Base-by-base conservation (phyloP, 2,329 filamentous ascomycete species). In the Neonectria coccinea region DNA sequence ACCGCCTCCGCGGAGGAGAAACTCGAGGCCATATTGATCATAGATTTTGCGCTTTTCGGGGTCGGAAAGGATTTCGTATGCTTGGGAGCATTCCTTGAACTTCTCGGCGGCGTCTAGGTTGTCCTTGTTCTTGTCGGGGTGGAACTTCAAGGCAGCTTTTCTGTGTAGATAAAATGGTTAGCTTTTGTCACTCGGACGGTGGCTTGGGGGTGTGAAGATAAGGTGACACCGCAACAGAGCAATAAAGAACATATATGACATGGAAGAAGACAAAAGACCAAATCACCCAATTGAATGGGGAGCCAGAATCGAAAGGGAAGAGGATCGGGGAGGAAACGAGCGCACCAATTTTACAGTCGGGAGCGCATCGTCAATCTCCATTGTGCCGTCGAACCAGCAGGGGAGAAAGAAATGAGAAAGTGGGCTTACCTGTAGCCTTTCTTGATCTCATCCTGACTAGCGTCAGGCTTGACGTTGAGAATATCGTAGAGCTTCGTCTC, bases 111-210 rank as follows among this genome's bases (percentile, higher is more conserved):
- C 93, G 56, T 89, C 83, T 31, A 94, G 89, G 73, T 95, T 94
- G 81, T 97, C 91, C 80, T 94, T 94, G 86, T 98, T 99, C 86
- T 98, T 99, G 85, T 99, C 96, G 7, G 96, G 96, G 77, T 99
- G 96, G 82, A 89, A 94, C 82, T 94, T 97, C 78, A 98, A 82
- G 59, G 95, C 95, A 60, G 90, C 87, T 85, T 97, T 97, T 68
- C 92, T 93, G 78, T 63, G 56, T 44, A 65, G 31, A 36, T 60
- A 59, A 53, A 33, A 50, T 74, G 68, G 79, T 85, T 75, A 84
- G 82, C 69, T 41, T 31, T 25, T 29, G 51, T 60, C 56, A 42
- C 25, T 39, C 54, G 36, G 50, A 36, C 55, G 16, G 25, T 36
- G 42, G 54, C 55, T 48, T n/a, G 20, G 52, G 27, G 54, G 39